Evolutionary conservation across 2,329 filamentous ascomycete genomes (phyloP).

Genomic region (Penicillium sp.): DNA sequence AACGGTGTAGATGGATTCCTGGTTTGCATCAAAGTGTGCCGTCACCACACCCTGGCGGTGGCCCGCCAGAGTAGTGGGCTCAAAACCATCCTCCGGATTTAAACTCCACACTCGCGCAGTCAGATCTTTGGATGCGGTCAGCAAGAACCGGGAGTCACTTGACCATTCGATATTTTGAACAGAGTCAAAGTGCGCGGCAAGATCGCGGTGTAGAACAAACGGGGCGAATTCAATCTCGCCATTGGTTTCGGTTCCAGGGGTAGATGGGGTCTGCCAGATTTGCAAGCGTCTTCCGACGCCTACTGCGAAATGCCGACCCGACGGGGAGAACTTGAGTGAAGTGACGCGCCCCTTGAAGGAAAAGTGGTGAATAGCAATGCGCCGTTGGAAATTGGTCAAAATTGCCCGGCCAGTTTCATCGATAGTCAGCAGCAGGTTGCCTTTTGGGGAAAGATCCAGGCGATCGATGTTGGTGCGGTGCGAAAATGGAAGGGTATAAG

Average conservation of each 20-base stretch:
- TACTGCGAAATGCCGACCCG: slow-evolving; percentile 86
- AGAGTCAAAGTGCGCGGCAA: slow-evolving; percentile 84
- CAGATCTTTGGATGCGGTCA: slow-evolving; percentile 87
- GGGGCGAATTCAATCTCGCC: slow-evolving; percentile 93
- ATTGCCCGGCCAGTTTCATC: slow-evolving; percentile 95
- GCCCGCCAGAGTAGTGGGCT: slow-evolving; percentile 83
- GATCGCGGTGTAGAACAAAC: slow-evolving; percentile 83
- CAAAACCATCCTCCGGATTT: slow-evolving; percentile 81
- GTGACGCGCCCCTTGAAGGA: slow-evolving; percentile 85
- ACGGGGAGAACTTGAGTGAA: slow-evolving; percentile 85
- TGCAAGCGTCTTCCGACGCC: slow-evolving; percentile 84
- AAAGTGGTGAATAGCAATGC: slow-evolving; percentile 89
- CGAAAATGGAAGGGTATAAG: slow-evolving; percentile 65
- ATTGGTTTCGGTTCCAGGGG: slow-evolving; percentile 73
- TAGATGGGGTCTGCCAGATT: slow-evolving; percentile 93
- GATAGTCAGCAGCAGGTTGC: slow-evolving; percentile 87
- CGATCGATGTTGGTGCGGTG: slow-evolving; percentile 91
- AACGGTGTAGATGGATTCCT: slow-evolving; percentile 89
- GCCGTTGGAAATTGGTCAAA: slow-evolving; percentile 82
- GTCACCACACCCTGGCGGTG: slow-evolving; percentile 87
- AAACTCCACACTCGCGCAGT: slow-evolving; percentile 95
- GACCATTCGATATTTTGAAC: slow-evolving; percentile 93
- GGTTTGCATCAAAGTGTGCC: slow-evolving; percentile 96
- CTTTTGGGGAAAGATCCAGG: slow-evolving; percentile 83
- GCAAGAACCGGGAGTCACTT: slow-evolving; percentile 89